phyloP scores from a whole-genome alignment of 345 rosid genomes.

The Fremontodendron californicum region DNA sequence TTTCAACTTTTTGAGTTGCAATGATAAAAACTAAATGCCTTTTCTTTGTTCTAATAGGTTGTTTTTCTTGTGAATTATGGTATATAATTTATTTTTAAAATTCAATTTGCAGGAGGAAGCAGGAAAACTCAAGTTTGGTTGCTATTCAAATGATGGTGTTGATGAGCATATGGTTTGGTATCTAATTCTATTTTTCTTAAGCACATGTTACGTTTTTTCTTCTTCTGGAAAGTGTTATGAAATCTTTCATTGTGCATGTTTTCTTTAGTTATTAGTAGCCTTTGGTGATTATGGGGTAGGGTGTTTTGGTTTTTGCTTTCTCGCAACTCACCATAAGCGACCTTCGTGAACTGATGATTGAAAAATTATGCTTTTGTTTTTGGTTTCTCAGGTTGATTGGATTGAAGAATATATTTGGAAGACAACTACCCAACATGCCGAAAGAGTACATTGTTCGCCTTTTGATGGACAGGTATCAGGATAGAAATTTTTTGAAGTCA shows the following conservation, averaged over 20 bases:
- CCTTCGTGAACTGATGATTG: not conserved
- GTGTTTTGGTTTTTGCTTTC: not conserved
- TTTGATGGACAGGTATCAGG: slow-evolving; percentile 88
- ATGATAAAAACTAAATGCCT: not conserved
- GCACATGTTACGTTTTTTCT: not conserved
- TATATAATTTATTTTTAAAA: not conserved
- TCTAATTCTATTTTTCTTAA: slow-evolving; percentile 24
- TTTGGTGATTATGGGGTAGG: not conserved
- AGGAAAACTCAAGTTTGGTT: slow-evolving; percentile 76
- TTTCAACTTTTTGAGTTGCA: not conserved
- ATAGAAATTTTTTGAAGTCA: not conserved
- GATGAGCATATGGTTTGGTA: slow-evolving; percentile 99
- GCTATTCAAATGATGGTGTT: slow-evolving; percentile 73
- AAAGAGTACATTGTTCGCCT: slow-evolving; percentile 99
- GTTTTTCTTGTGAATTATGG: not conserved
- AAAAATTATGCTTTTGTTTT: slow-evolving; percentile 1
- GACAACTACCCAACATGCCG: slow-evolving; percentile 99
- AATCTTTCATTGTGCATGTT: not conserved
- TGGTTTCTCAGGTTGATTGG: slow-evolving; percentile 77
- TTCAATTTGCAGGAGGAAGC: slow-evolving; percentile 70
- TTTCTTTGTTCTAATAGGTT: not conserved
- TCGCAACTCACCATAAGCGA: not conserved
- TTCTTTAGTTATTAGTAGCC: slow-evolving; percentile 1
- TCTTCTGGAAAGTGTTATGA: not conserved
- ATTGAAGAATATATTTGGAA: slow-evolving; percentile 94